Percentiles rank a stretch among this genome's conserved stretches.
Evolutionary conservation across 2,329 filamentous ascomycete species (phyloP).

Genomic region (Boeremia exigua): DNA sequence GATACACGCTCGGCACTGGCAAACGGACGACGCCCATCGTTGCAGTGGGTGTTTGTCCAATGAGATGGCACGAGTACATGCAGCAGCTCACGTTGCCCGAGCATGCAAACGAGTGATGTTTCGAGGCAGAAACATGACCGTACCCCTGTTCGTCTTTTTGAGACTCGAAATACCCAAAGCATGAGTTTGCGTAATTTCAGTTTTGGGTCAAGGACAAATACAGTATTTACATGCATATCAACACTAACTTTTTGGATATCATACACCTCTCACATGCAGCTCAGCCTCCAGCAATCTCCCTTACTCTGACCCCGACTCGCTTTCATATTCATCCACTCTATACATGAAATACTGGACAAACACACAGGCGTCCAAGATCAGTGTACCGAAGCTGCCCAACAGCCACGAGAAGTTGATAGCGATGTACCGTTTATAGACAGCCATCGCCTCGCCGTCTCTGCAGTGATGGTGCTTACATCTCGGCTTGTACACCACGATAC

Average conservation of each 20-base stretch:
- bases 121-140: neutral
- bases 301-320: conserved; percentile 39
- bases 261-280: neutral
- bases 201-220: too few species aligned
- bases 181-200: neutral
- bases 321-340: conserved; percentile 55
- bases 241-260: neutral
- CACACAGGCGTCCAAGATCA: conserved; percentile 83
- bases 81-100: neutral
- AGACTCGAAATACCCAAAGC: neutral
- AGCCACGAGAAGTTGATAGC: conserved; percentile 92
- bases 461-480: conserved; percentile 65
- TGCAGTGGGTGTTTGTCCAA: neutral
- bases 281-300: neutral
- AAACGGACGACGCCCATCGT: neutral
- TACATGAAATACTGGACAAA: conserved; percentile 95
- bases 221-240: neutral
- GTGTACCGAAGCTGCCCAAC: conserved; percentile 83
- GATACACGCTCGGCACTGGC: neutral
- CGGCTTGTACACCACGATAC: conserved; percentile 88
- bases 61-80: neutral
- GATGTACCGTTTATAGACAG: conserved; percentile 80
- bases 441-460: conserved; percentile 66
- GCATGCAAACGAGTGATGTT: neutral
- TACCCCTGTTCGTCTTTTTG: neutral